A percentile compares a stretch with the other conserved stretches of the same genome.
These are phyloP conservation scores for Trichosanthes truncata DNA, from an alignment of 306 rosid genomes.

Conservation along the genomic window DNA sequence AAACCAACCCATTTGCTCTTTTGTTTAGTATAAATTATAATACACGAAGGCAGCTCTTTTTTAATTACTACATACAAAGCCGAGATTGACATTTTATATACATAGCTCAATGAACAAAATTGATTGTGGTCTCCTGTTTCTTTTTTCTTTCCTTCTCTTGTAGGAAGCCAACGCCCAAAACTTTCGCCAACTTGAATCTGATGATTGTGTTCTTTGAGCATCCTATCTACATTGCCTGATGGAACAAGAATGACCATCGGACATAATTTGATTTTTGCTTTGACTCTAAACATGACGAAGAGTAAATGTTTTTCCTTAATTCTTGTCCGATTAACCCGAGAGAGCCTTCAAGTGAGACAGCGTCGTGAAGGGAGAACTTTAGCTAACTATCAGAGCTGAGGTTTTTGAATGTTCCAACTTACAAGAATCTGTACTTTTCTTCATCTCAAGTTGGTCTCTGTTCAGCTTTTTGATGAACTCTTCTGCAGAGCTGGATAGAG, in stretches of 20 bases:
- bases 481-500: neutral
- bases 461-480: neutral
- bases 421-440: neutral
- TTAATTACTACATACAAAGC: neutral
- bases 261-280: slow-evolving; percentile 39
- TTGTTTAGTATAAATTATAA: neutral
- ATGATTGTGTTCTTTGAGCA: slow-evolving; percentile 65
- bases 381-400: neutral
- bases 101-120: neutral
- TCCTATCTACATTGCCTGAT: slow-evolving; percentile 53
- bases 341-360: neutral
- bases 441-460: neutral
- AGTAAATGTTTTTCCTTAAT: neutral
- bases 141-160: neutral
- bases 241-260: slow-evolving; percentile 55
- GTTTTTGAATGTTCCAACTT: neutral
- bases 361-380: neutral
- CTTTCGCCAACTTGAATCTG: slow-evolving; percentile 20
- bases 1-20: neutral
- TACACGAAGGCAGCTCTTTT: neutral
- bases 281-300: slow-evolving; percentile 38
- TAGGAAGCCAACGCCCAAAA: neutral
- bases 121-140: neutral
- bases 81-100: neutral
- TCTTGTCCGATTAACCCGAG: neutral